phyloP scores from a whole-genome alignment of 768 basidiomycete species.

The Rossbeevera mucosa region DNA sequence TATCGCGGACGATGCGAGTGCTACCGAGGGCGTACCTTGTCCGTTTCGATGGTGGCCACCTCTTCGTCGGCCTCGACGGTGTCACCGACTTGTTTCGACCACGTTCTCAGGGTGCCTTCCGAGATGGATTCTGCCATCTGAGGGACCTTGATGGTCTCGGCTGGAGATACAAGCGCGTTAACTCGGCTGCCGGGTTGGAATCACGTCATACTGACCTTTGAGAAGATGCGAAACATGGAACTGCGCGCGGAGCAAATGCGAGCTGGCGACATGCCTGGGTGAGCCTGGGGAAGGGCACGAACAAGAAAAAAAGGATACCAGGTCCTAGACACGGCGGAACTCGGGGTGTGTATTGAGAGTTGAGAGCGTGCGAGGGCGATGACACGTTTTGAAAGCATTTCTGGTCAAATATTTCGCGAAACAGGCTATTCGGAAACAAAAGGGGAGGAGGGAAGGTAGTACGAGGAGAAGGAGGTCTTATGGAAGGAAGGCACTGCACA shows the following conservation, averaged over 20 bases:
- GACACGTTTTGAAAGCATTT: slow-evolving; percentile 70
- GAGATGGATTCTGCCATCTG: slow-evolving; percentile 99
- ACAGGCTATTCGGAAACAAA: not conserved
- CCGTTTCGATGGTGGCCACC: slow-evolving; percentile 96
- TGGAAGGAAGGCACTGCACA: slow-evolving; percentile 1
- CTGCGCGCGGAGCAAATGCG: slow-evolving; percentile 48
- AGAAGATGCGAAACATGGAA: slow-evolving; percentile 70
- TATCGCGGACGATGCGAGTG: not conserved
- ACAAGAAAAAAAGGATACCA: slow-evolving; percentile 38
- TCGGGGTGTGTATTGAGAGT: slow-evolving; percentile 33
- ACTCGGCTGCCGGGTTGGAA: not conserved
- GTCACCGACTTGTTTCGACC: slow-evolving; percentile 92
- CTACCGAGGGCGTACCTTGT: slow-evolving; percentile 61
- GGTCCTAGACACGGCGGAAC: slow-evolving; percentile 37
- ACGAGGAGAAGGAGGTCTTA: not conserved
- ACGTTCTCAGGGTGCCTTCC: slow-evolving; percentile 93
- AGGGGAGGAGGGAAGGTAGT: not conserved
- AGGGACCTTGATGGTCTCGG: slow-evolving; percentile 90
- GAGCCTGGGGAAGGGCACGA: not conserved
- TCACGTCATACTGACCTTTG: slow-evolving; percentile 48
- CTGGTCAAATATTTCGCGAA: not conserved
- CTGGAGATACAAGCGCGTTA: slow-evolving; percentile 31
- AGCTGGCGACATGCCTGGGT: slow-evolving; percentile 43
- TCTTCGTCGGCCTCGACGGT: slow-evolving; percentile 90
- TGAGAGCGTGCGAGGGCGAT: slow-evolving; percentile 62